These are phyloP conservation scores for Metschnikowia orientalis DNA, from an alignment of 805 yeast genomes.

Conservation along the genomic window DNA sequence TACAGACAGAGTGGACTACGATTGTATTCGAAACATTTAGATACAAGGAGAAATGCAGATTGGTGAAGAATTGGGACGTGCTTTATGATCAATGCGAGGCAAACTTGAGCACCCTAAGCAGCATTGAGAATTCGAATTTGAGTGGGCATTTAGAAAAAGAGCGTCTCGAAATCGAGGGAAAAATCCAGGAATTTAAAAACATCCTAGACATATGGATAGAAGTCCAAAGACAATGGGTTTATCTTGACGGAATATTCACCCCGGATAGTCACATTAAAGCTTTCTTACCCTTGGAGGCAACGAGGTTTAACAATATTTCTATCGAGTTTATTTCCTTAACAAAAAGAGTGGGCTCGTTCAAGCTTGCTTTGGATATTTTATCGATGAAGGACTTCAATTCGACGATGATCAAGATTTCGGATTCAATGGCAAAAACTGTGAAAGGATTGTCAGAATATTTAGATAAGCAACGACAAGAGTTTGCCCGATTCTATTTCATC, in stretches of 20 bases:
- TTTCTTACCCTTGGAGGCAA: conserved; percentile 65
- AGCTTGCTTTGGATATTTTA: conserved; percentile 52
- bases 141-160: conserved; percentile 58
- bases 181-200: conserved; percentile 46
- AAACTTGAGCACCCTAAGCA: conserved; percentile 55
- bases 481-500: conserved; percentile 79
- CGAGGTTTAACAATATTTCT: conserved; percentile 60
- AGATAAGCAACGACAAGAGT: conserved; percentile 71
- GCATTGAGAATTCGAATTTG: conserved; percentile 69
- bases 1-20: conserved; percentile 54
- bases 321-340: conserved; percentile 55
- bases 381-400: conserved; percentile 45
- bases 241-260: conserved; percentile 74
- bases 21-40: conserved; percentile 50
- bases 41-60: conserved; percentile 46
- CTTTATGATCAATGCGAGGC: conserved; percentile 56
- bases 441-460: conserved; percentile 71
- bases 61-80: conserved; percentile 65
- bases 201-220: conserved; percentile 73
- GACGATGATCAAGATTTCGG: conserved; percentile 47
- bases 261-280: conserved; percentile 49
- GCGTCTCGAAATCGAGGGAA: conserved; percentile 50
- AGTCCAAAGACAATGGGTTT: conserved; percentile 84
- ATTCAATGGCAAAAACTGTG: conserved; percentile 54
- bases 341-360: conserved; percentile 45